phyloP scores from a whole-genome alignment of 257 asterid species.

The Primulina eburnea region DNA sequence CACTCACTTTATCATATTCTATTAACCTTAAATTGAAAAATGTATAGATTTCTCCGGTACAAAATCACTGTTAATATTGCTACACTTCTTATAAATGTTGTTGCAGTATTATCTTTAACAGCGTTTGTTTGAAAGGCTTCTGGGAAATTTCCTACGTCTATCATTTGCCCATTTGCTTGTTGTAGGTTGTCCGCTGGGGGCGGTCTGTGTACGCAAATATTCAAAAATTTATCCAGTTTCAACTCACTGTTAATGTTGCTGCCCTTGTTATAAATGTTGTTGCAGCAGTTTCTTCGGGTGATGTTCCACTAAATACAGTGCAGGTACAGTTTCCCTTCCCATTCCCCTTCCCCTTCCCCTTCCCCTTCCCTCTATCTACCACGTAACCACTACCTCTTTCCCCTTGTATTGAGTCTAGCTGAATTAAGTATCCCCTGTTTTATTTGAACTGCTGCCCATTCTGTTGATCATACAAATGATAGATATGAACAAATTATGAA shows the following conservation, averaged over 20 bases:
- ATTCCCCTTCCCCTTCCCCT: background rate
- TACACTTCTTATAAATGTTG: constrained; percentile 77
- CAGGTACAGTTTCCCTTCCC: constrained; percentile 48
- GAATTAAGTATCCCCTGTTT: background rate
- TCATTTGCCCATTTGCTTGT: constrained; percentile 16
- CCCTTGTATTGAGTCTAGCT: background rate
- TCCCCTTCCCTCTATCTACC: background rate
- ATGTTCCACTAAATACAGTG: constrained; percentile 86
- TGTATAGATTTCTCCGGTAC: constrained; percentile 58
- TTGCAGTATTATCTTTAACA: constrained; percentile 61
- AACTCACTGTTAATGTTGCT: constrained; percentile 96
- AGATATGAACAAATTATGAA: background rate
- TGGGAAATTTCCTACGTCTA: background rate
- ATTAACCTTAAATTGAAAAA: background rate
- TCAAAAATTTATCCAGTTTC: constrained; percentile 96
- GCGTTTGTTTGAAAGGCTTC: background rate
- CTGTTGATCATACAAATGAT: background rate
- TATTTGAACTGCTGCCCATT: background rate
- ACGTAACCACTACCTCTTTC: background rate
- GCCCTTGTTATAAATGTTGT: constrained; percentile 83
- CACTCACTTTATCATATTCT: background rate
- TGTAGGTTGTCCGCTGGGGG: constrained; percentile 99
- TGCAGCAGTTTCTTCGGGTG: constrained; percentile 84
- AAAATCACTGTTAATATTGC: constrained; percentile 96
- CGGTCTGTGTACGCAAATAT: constrained; percentile 96